phyloP scores from a whole-genome alignment of 2,329 filamentous ascomycete species.

The Parastagonospora nodorum region DNA sequence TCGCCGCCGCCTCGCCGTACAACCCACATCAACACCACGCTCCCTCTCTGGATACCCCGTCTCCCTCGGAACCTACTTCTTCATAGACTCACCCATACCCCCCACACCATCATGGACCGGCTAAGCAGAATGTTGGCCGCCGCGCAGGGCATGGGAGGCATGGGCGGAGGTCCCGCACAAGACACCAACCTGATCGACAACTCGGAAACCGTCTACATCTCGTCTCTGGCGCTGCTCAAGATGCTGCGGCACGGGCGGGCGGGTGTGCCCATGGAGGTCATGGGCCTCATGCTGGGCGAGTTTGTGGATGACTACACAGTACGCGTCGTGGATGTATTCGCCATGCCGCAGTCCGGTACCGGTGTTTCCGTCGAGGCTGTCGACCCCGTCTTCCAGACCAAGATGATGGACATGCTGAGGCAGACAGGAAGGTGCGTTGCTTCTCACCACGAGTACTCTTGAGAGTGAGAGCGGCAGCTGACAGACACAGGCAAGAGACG shows the following conservation, averaged over 20 bases:
- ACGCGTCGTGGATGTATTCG: conserved; percentile 96
- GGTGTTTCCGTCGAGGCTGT: conserved; percentile 98
- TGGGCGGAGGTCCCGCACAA: conserved; percentile 56
- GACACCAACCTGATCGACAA: conserved; percentile 97
- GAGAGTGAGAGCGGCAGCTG: conserved; percentile 9
- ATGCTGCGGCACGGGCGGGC: conserved; percentile 98
- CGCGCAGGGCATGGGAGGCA: conserved; percentile 69
- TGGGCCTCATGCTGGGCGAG: conserved; percentile 98
- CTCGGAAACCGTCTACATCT: conserved; percentile 99
- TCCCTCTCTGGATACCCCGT: background rate
- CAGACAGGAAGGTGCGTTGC: conserved; percentile 83
- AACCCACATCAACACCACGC: conserved; percentile 1
- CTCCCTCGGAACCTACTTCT: conserved; percentile 1
- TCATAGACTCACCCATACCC: background rate
- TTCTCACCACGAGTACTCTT: background rate
- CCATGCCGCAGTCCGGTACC: conserved; percentile 98
- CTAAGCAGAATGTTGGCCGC: conserved; percentile 85
- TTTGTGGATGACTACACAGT: conserved; percentile 99
- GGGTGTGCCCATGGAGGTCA: conserved; percentile 99
- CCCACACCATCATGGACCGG: conserved; percentile 72
- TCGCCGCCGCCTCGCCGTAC: conserved; percentile 11
- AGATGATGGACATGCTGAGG: conserved; percentile 99
- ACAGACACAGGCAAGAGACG: conserved; percentile 75
- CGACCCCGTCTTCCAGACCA: conserved; percentile 97
- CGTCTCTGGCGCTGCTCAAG: conserved; percentile 93